A percentile compares a stretch with the other conserved stretches of the same genome.
These are phyloP conservation scores for Fusarium caatingaense DNA, from an alignment of 2,329 filamentous ascomycete species.

Conservation along the genomic window DNA sequence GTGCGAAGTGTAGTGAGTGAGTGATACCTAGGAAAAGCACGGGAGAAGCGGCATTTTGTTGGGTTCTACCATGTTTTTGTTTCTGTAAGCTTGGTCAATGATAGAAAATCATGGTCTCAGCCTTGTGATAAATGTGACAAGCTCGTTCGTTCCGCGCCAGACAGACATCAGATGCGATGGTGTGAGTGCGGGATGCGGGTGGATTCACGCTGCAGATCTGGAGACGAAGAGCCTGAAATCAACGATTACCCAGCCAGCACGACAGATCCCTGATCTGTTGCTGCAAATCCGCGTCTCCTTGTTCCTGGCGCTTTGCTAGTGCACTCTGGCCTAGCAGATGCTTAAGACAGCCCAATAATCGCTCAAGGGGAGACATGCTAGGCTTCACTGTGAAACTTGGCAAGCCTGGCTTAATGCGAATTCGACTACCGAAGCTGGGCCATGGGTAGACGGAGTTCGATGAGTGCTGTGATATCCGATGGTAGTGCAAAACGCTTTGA, in stretches of 20 bases:
- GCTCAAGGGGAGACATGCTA: background rate
- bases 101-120: background rate
- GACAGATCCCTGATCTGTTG: conserved; percentile 1
- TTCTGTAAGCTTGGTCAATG: background rate
- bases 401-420: conserved; percentile 24
- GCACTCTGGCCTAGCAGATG: background rate
- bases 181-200: conserved; percentile 33
- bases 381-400: conserved; percentile 27
- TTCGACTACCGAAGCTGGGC: conserved; percentile 13
- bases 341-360: conserved; percentile 11
- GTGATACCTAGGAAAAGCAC: conserved; percentile 28
- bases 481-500: conserved; percentile 10
- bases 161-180: conserved; percentile 2
- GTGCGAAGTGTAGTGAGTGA: conserved; percentile 16
- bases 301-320: conserved; percentile 30
- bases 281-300: conserved; percentile 9
- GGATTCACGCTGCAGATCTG: conserved; percentile 38
- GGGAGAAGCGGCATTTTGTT: background rate
- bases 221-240: conserved; percentile 18
- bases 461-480: background rate
- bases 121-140: conserved; percentile 9
- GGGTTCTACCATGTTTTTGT: background rate
- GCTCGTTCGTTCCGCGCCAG: background rate
- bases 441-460: conserved; percentile 18
- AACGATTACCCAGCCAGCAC: conserved; percentile 17